A percentile compares a stretch with the other conserved stretches of the same genome.
Conservation (phyloP, 139 green algal species). For the Chlorella sp. region DNA sequence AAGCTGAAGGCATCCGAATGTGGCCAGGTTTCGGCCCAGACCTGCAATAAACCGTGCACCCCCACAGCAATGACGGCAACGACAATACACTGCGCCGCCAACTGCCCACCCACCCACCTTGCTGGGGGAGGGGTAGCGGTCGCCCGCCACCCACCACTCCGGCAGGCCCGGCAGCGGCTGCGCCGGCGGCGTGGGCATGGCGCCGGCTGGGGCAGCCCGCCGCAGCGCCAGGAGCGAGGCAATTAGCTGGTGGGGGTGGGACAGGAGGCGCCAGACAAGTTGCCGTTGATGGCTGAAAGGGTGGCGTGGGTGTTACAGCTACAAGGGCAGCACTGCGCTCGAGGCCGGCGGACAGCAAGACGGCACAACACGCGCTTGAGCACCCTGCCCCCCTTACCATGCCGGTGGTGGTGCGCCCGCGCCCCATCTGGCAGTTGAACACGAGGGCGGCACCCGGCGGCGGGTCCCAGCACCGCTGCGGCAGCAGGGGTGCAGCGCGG, state of each 20-base stretch:
- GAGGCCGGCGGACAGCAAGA: too few species aligned
- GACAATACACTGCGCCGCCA: too few species aligned
- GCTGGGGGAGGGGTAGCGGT: constrained; percentile 2
- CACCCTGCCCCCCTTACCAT: too few species aligned
- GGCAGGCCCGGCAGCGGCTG: constrained; percentile 46
- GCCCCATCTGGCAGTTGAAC: constrained; percentile 98
- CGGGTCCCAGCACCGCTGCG: constrained; percentile 69
- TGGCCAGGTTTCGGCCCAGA: too few species aligned
- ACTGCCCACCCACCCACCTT: constrained; percentile 17
- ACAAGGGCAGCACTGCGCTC: too few species aligned
- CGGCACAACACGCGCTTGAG: too few species aligned
- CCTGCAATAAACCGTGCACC: too few species aligned
- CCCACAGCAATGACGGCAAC: too few species aligned
- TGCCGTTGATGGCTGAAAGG: too few species aligned
- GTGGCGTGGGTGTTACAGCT: too few species aligned
- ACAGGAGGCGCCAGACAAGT: too few species aligned
- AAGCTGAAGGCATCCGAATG: too few species aligned
- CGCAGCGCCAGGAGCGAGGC: constrained; percentile 81
- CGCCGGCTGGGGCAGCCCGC: neutral
- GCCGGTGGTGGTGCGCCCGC: constrained; percentile 92
- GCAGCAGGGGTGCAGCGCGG: neutral
- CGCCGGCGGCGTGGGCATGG: constrained; percentile 13
- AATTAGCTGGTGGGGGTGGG: constrained; percentile 71
- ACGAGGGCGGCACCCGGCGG: constrained; percentile 73
- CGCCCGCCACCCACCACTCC: constrained; percentile 47